These are phyloP conservation scores for Candida xiaguanensis DNA, from an alignment of 805 yeast genomes.

Conservation along the genomic window DNA sequence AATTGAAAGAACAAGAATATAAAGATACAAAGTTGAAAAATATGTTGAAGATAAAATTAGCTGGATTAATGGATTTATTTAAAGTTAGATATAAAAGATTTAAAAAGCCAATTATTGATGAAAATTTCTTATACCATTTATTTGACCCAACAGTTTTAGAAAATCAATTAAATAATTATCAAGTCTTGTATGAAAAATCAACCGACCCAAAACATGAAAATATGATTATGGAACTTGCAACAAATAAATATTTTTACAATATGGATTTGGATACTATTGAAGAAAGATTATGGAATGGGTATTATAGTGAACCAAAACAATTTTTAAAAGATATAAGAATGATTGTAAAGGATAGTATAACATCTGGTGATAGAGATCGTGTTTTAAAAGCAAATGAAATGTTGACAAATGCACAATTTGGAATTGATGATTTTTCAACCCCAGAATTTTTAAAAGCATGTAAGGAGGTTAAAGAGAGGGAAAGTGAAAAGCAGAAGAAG, in stretches of 20 bases:
- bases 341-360: conserved; percentile 75
- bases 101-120: conserved; percentile 87
- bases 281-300: conserved; percentile 96
- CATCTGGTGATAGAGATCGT: conserved; percentile 79
- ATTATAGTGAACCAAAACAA: conserved; percentile 87
- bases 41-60: conserved; percentile 75
- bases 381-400: conserved; percentile 82
- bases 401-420: conserved; percentile 95
- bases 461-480: conserved; percentile 66
- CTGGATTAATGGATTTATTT: conserved; percentile 86
- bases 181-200: conserved; percentile 41
- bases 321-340: conserved; percentile 79
- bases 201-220: conserved; percentile 49
- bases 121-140: conserved; percentile 63
- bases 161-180: conserved; percentile 34
- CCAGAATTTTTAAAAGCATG: conserved; percentile 76
- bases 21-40: conserved; percentile 82
- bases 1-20: conserved; percentile 49
- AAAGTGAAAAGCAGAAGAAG: conserved; percentile 48
- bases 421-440: conserved; percentile 79
- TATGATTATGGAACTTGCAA: conserved; percentile 75
- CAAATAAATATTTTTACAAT: conserved; percentile 71
- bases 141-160: conserved; percentile 58
- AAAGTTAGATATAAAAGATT: conserved; percentile 85
- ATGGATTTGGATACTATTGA: conserved; percentile 94